A percentile compares a stretch with the other conserved stretches of the same genome.
phyloP scores from a whole-genome alignment of 305 asterid species.

The Solanum hybrid region DNA sequence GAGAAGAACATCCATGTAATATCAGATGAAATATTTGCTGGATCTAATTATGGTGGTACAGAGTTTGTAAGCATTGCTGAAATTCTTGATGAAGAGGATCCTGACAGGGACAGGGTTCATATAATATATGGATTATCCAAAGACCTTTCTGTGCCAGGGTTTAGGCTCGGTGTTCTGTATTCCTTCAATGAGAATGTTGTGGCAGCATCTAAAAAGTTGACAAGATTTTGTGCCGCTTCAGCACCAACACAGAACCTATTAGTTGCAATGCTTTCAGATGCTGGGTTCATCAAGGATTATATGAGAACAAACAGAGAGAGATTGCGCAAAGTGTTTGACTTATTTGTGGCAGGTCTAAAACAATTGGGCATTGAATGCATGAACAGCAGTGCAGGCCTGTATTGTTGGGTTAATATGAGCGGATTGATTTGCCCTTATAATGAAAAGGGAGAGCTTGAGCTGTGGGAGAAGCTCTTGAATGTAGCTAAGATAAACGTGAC shows the following conservation, averaged over 20 bases:
- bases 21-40: constrained; percentile 83
- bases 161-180: constrained; percentile 70
- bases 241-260: constrained; percentile 69
- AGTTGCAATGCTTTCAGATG: constrained; percentile 67
- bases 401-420: constrained; percentile 93
- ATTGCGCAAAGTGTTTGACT: constrained; percentile 33
- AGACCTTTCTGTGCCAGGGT: constrained; percentile 79
- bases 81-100: constrained; percentile 53
- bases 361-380: constrained; percentile 54
- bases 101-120: constrained; percentile 75
- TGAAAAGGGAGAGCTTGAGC: constrained; percentile 87
- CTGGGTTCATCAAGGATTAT: constrained; percentile 43
- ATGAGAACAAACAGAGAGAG: constrained; percentile 44
- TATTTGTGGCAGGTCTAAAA: constrained; percentile 54
- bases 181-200: constrained; percentile 60
- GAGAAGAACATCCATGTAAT: constrained; percentile 84
- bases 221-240: constrained; percentile 77
- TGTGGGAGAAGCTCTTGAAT: constrained; percentile 71
- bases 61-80: constrained; percentile 90
- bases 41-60: constrained; percentile 60
- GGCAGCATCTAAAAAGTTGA: constrained; percentile 60
- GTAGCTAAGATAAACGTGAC: constrained; percentile 63
- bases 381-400: constrained; percentile 70
- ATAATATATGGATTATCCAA: constrained; percentile 76
- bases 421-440: constrained; percentile 53